Evolutionary conservation across 2,329 filamentous ascomycete genomes (phyloP).

Genomic region (Ophiostoma angusticollis): DNA sequence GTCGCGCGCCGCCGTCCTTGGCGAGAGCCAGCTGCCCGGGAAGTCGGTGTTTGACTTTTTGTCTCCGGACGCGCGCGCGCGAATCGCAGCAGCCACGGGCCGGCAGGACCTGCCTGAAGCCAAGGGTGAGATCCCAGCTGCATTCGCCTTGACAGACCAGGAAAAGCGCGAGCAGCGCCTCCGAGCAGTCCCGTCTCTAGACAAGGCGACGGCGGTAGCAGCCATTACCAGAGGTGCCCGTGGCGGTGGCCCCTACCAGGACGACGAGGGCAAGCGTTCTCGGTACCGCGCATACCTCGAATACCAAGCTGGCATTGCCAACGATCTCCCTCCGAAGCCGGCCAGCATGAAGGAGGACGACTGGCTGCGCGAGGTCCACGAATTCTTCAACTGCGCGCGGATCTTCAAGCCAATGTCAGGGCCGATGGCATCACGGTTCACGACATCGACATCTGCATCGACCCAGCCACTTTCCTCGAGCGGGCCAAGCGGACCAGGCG

Average conservation of each 20-base stretch:
- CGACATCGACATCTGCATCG: slow-evolving; percentile 44
- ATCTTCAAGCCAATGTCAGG: slow-evolving; percentile 89
- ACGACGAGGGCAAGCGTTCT: slow-evolving; percentile 64
- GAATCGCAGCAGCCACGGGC: slow-evolving; percentile 63
- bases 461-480: neutral
- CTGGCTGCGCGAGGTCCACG: slow-evolving; percentile 64
- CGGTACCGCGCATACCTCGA: slow-evolving; percentile 77
- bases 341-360: slow-evolving; percentile 46
- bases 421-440: slow-evolving; percentile 88
- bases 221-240: slow-evolving; percentile 52
- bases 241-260: slow-evolving; percentile 67
- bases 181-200: slow-evolving; percentile 48
- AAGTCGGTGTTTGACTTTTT: slow-evolving; percentile 96
- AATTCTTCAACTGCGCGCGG: slow-evolving; percentile 54
- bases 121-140: slow-evolving; percentile 57
- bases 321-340: slow-evolving; percentile 39
- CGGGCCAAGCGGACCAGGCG: neutral
- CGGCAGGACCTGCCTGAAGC: slow-evolving; percentile 66
- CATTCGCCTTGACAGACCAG: slow-evolving; percentile 48
- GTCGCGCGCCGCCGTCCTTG: slow-evolving; percentile 64
- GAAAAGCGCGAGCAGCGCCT: slow-evolving; percentile 47
- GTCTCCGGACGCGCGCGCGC: slow-evolving; percentile 61
- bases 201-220: slow-evolving; percentile 53
- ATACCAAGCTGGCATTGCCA: slow-evolving; percentile 51
- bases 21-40: slow-evolving; percentile 67